phyloP scores from a whole-genome alignment of 345 rosid genomes.

The Linum usitatissimum region DNA sequence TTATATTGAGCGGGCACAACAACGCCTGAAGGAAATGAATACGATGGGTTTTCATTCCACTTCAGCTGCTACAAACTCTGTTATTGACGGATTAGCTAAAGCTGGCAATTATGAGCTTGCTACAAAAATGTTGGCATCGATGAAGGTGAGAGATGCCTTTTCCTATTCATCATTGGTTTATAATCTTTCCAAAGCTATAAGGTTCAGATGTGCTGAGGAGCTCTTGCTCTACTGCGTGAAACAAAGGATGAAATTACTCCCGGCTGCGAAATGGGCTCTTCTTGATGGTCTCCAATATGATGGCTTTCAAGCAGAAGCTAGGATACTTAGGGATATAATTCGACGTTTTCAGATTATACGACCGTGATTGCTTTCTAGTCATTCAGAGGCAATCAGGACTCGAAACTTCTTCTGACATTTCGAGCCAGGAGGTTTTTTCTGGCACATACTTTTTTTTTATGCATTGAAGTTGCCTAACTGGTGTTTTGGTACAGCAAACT shows the following conservation, averaged over 20 bases:
- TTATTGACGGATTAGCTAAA: conserved; percentile 66
- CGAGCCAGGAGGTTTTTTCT: no score
- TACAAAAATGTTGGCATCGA: conserved; percentile 41
- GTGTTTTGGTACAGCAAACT: no score
- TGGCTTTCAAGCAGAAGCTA: conserved; percentile 46
- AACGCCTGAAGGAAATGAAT: conserved; percentile 45
- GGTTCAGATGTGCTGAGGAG: conserved; percentile 53
- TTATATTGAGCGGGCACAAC: conserved; percentile 39
- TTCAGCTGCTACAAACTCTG: conserved; percentile 47
- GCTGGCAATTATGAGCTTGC: conserved; percentile 49
- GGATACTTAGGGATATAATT: conserved; percentile 43
- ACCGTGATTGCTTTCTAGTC: conserved; percentile 17
- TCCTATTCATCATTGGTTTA: conserved; percentile 63
- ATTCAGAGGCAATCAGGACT: not conserved
- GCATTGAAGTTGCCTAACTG: no score
- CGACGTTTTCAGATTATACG: conserved; percentile 27
- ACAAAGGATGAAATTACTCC: conserved; percentile 49
- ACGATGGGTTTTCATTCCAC: conserved; percentile 33
- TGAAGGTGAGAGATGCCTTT: conserved; percentile 67
- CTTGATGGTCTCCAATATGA: conserved; percentile 47
- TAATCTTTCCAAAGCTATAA: conserved; percentile 62
- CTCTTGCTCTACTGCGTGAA: conserved; percentile 49
- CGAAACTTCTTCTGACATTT: not conserved
- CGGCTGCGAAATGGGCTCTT: conserved; percentile 57
- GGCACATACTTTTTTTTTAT: no score